Evolutionary conservation across 1,284 basidiomycete genomes (phyloP), one percentile per base, ranked within the genome.

Genomic region (Stereum hirsutum): DNA sequence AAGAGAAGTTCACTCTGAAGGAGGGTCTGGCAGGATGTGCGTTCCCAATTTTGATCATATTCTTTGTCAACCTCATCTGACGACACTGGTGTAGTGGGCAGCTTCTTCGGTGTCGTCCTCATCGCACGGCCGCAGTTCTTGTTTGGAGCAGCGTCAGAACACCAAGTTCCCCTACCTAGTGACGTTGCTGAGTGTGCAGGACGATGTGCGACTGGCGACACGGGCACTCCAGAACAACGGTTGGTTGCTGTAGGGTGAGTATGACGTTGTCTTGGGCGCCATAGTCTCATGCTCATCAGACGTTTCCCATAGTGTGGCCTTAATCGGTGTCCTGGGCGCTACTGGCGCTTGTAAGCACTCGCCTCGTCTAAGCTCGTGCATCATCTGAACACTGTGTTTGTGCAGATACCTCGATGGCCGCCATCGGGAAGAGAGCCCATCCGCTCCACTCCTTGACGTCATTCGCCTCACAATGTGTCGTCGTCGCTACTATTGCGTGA

Each of bases 381-480:
- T 7, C 20, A 28, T 8, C 25, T 38, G 14, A 12, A n/a, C 21
- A 30, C 24, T 21, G 25, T 40, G 7, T 36, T 31, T 5, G 21
- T 25, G 6, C 39, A 85, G 84, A 81, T 54, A 77, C 74, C 1
- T 65, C 75, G 0, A 75, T 90, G 28, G 72, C 84, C 4, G 76
- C 75, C 6, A 82, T 89, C 24, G 87, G 87, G 2, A 79, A 73
- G 48, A 72, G 79, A 0, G 85, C 85, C 4, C 81, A 86, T 52
- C 69, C 85, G 0, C 61, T 89, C 43, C 87, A 91, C 55, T 72
- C 74, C n/a, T 69, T 89, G 49, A 67, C 72, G 2, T 81, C 74
- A 45, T 89, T 87, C 54, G 78, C 84, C 0, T 60, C 72, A 21
- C 70, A 76, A 52, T 81, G 78, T 47, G 70, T 81, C 2, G 58